phyloP scores from a whole-genome alignment of 495 filamentous ascomycete species.

The Annulohypoxylon bovei region DNA sequence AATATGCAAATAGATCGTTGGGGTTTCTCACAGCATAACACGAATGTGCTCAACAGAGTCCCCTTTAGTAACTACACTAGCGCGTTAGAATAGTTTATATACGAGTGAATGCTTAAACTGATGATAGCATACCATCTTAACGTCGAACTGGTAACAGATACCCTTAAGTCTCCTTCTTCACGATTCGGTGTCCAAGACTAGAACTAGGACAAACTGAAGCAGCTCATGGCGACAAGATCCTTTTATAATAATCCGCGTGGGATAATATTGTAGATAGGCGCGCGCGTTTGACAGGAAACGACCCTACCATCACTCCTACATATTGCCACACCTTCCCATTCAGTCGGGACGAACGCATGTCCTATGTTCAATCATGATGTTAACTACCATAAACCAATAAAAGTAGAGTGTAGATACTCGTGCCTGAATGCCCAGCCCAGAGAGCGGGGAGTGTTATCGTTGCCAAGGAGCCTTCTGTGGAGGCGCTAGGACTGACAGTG shows the following conservation, averaged over 20 bases:
- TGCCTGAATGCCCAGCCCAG: constrained; percentile 5
- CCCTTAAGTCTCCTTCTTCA: not conserved
- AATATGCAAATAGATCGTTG: not conserved
- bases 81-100: not conserved
- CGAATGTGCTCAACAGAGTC: not conserved
- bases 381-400: not conserved
- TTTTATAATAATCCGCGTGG: not conserved
- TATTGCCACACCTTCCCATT: not conserved
- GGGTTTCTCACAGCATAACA: not conserved
- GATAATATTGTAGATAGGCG: not conserved
- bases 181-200: not conserved
- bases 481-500: not conserved
- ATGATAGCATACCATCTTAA: not conserved
- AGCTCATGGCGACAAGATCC: not conserved
- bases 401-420: not conserved
- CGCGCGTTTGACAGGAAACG: not conserved
- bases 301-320: not conserved
- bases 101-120: not conserved
- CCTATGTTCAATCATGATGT: not conserved
- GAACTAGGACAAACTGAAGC: not conserved
- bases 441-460: not conserved
- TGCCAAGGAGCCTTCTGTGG: constrained; percentile 9
- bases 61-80: not conserved
- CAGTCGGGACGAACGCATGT: not conserved
- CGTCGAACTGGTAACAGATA: not conserved